These are phyloP conservation scores for Ophiocordyceps australis DNA, from an alignment of 2,329 filamentous ascomycete species.

Conservation along the genomic window DNA sequence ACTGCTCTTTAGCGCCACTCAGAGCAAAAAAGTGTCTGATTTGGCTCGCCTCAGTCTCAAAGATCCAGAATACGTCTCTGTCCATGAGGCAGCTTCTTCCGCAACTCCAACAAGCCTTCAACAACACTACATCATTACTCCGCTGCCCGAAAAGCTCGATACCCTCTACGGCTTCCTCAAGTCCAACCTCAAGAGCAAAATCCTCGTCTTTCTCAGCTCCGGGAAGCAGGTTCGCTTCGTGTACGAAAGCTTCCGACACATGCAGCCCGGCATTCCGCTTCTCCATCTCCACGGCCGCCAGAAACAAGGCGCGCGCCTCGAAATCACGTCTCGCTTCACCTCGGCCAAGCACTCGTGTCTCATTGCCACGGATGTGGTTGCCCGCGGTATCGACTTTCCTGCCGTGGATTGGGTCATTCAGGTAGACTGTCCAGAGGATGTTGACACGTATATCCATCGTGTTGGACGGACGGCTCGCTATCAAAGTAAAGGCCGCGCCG, in stretches of 20 bases:
- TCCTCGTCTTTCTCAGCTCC: constrained; percentile 86
- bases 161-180: constrained; percentile 87
- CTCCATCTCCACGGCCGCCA: constrained; percentile 88
- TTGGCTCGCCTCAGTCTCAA: constrained; percentile 73
- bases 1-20: constrained; percentile 86
- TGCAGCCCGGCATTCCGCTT: constrained; percentile 86
- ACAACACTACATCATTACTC: constrained; percentile 80
- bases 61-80: constrained; percentile 87
- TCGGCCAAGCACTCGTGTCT: constrained; percentile 69
- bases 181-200: constrained; percentile 80
- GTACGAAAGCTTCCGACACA: constrained; percentile 79
- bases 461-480: constrained; percentile 92
- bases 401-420: constrained; percentile 99
- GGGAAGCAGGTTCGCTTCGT: constrained; percentile 95
- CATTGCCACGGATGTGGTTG: constrained; percentile 90
- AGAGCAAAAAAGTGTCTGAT: constrained; percentile 87
- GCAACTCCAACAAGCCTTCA: constrained; percentile 74
- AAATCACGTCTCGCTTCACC: constrained; percentile 73
- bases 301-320: constrained; percentile 74
- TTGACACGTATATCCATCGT: constrained; percentile 93
- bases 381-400: constrained; percentile 86
- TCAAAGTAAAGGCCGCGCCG: constrained; percentile 69
- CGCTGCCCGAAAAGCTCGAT: constrained; percentile 76
- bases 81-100: constrained; percentile 63
- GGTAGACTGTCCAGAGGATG: constrained; percentile 89